Conservation (phyloP, 139 green algal genomes). For the Axilococcus clingmanii region DNA sequence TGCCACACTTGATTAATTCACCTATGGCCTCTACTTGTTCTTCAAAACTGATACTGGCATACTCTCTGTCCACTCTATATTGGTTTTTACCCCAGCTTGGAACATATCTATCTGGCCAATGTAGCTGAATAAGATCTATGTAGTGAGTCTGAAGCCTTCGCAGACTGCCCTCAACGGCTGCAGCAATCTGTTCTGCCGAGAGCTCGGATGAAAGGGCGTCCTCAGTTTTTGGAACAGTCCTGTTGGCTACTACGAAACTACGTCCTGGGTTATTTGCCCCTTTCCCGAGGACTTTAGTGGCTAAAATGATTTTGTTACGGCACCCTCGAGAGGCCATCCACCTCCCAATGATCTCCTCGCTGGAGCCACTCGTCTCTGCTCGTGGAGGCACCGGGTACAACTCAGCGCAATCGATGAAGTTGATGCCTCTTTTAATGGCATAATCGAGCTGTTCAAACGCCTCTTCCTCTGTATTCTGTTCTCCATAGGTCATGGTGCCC, state of each 20-base stretch:
- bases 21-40: slow-evolving; percentile 69
- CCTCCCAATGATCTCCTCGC: slow-evolving; percentile 43
- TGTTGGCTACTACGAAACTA: slow-evolving; percentile 63
- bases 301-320: slow-evolving; percentile 36
- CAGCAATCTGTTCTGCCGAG: slow-evolving; percentile 49
- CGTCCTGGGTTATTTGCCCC: slow-evolving; percentile 69
- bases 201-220: slow-evolving; percentile 29
- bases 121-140: slow-evolving; percentile 86
- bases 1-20: slow-evolving; percentile 26
- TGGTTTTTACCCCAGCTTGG: slow-evolving; percentile 91
- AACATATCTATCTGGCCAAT: slow-evolving; percentile 93
- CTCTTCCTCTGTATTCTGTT: slow-evolving; percentile 28
- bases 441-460: slow-evolving; percentile 37
- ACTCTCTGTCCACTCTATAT: slow-evolving; percentile 50
- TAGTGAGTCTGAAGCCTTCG: slow-evolving; percentile 70
- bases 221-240: not conserved
- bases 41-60: slow-evolving; percentile 42
- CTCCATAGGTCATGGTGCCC: slow-evolving; percentile 85
- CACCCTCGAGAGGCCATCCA: slow-evolving; percentile 23
- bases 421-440: slow-evolving; percentile 58
- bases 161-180: slow-evolving; percentile 64
- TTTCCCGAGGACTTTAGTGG: slow-evolving; percentile 71
- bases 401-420: slow-evolving; percentile 80
- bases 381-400: slow-evolving; percentile 81
- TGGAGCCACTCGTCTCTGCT: slow-evolving; percentile 44